Evolutionary conservation across 805 yeast species (phyloP), one percentile per base, ranked within the genome.

Genomic region (Lachancea thermotolerans): DNA sequence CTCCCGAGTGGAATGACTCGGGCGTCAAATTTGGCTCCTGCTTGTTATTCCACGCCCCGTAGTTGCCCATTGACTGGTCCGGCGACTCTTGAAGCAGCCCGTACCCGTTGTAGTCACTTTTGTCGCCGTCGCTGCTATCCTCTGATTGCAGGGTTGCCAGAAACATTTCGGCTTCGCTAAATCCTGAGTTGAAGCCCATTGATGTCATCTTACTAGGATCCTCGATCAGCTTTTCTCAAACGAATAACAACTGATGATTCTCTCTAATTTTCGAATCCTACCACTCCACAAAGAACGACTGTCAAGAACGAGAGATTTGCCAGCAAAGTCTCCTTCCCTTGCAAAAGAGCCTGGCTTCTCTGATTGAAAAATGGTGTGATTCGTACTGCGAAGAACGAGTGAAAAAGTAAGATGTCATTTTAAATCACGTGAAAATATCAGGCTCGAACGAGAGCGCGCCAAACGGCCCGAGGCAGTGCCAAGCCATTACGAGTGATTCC

Each of bases 1-100:
- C 40, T 8, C 28, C 27, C 35, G 54, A 51, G 18, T 52, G 50
- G 15, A 47, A 50, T 9, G 54, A 50, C 35, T 52, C 55, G 12
- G 55, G 53, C 2, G 55, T 50, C 35, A 53, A 41, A 25, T 48
- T 46, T 43, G 43, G 36, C 5, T 17, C 32, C 5, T 32, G 37
- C 3, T 27, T 15, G 35, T 10, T 34, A 15, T 37, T 33, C 11
- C 35, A 21, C 30, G 34, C 25, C 10, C 32, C 31, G 33, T 33
- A 9, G 14, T 15, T 21, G 37, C 21, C 16, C 25, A n/a, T 14
- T 17, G 15, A 34, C 16, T 30, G 27, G 15, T 10, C 15, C 29
- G 46, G 42, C 37, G 46, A 33, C 37, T 28, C 12, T 27, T 34
- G 39, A 10, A 16, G 42, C 31, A 30, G 35, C 30, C 29, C 37